Evolutionary conservation across 2,329 filamentous ascomycete species (phyloP).

Genomic region (Dactylellina leptospora): DNA sequence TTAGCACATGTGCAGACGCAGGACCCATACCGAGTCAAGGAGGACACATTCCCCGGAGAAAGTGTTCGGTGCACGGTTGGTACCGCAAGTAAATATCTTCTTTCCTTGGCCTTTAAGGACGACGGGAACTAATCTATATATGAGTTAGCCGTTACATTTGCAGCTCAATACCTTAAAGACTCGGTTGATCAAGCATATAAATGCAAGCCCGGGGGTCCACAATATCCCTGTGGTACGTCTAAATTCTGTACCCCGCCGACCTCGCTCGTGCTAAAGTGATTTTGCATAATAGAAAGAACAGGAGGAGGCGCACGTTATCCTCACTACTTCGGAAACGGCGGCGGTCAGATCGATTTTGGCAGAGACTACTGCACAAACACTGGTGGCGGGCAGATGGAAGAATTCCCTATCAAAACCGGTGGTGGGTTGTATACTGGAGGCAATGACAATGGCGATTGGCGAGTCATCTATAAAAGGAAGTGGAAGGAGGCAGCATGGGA

Average conservation of each 20-base stretch:
- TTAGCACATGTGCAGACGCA: not conserved
- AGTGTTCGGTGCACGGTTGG: not conserved
- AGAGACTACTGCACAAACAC: not conserved
- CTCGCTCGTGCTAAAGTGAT: slow-evolving; percentile 5
- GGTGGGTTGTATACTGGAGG: slow-evolving; percentile 1
- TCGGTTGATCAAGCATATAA: not conserved
- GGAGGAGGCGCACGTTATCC: not conserved
- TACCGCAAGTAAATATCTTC: not conserved
- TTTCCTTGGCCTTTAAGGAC: not conserved
- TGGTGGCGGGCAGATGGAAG: not conserved
- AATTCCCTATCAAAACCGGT: slow-evolving; percentile 5
- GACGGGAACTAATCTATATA: slow-evolving; percentile 1
- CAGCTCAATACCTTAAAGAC: slow-evolving; percentile 8
- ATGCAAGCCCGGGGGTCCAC: not conserved
- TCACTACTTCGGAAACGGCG: not conserved
- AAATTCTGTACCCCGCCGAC: not conserved
- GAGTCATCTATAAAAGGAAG: not conserved
- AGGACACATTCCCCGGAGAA: not conserved
- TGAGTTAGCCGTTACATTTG: not conserved
- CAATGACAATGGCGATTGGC: not conserved
- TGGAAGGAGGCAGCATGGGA: not conserved
- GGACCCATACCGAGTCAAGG: not conserved
- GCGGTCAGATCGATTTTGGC: not conserved
- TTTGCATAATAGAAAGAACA: slow-evolving; percentile 6
- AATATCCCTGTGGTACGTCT: not conserved